A percentile compares a stretch with the other conserved stretches of the same genome.
Conservation (phyloP, 176 grass and related monocot species). For the Carex scoparia region DNA sequence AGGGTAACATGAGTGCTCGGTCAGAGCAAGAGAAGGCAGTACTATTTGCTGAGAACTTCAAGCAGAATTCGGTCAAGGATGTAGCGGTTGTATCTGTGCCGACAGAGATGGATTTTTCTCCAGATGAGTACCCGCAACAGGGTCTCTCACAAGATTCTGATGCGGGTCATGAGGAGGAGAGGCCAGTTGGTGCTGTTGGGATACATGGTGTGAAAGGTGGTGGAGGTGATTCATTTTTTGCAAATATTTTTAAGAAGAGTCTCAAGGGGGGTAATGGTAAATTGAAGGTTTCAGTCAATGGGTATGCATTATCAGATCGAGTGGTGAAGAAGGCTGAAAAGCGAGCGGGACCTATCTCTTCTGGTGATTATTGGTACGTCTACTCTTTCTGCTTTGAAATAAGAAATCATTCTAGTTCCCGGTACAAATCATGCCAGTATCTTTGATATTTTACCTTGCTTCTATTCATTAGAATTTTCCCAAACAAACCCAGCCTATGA, state of each 20-base stretch:
- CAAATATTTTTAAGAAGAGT: constrained; percentile 83
- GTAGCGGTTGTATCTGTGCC: constrained; percentile 39
- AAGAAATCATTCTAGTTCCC: not conserved
- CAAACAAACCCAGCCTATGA: not conserved
- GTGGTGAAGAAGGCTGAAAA: constrained; percentile 78
- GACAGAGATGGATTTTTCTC: constrained; percentile 52
- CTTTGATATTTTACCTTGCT: no score
- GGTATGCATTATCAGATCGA: constrained; percentile 61
- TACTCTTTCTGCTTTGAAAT: not conserved
- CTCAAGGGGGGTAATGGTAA: constrained; percentile 57
- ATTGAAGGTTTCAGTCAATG: constrained; percentile 71
- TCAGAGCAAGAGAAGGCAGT: constrained; percentile 73
- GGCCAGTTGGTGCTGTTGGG: constrained; percentile 27
- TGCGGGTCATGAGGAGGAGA: constrained; percentile 32
- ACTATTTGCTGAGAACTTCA: constrained; percentile 53
- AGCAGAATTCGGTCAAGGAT: constrained; percentile 69
- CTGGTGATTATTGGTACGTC: constrained; percentile 88
- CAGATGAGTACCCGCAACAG: constrained; percentile 41
- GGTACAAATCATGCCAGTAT: not conserved
- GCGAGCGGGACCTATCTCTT: constrained; percentile 57
- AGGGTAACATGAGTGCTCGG: constrained; percentile 57
- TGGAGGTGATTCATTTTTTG: constrained; percentile 59
- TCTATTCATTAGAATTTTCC: not conserved
- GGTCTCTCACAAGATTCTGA: constrained; percentile 38
- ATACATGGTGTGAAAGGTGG: constrained; percentile 32